These are phyloP conservation scores for Fusarium compactum DNA, from an alignment of 2,329 filamentous ascomycete species.

Conservation along the genomic window DNA sequence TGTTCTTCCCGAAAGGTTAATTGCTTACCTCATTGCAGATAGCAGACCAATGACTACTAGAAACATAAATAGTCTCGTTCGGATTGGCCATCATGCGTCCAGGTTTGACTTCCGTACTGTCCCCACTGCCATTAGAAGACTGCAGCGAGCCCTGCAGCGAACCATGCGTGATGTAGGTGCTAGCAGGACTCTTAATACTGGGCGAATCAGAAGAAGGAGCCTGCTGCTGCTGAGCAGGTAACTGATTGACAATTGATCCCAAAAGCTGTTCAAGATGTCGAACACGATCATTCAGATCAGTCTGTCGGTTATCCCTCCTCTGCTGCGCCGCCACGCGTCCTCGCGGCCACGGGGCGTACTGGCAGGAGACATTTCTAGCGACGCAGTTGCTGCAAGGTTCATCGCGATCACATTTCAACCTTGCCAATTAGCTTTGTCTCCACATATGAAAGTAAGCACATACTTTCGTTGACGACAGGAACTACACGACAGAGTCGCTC, in stretches of 20 bases:
- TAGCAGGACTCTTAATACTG: neutral
- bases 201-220: neutral
- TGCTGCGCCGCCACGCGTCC: constrained; percentile 26
- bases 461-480: constrained; percentile 29
- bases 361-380: constrained; percentile 30
- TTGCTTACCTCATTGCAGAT: constrained; percentile 28
- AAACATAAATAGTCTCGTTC: constrained; percentile 40
- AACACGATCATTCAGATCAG: constrained; percentile 32
- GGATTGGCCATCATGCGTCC: constrained; percentile 28
- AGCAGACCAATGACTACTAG: constrained; percentile 36
- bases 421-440: neutral
- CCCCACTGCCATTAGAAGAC: neutral
- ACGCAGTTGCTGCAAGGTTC: constrained; percentile 41
- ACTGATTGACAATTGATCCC: constrained; percentile 31
- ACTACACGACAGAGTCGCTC: constrained; percentile 26
- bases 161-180: neutral
- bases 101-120: constrained; percentile 19
- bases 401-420: constrained; percentile 38
- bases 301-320: neutral
- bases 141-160: neutral
- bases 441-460: neutral
- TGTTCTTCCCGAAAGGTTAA: accelerated
- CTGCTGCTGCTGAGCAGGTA: constrained; percentile 13
- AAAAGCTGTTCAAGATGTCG: constrained; percentile 36
- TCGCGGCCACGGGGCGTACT: constrained; percentile 26